Base-by-base conservation (phyloP, 1,284 basidiomycete genomes). In the Moesziomyces aphidis region DNA sequence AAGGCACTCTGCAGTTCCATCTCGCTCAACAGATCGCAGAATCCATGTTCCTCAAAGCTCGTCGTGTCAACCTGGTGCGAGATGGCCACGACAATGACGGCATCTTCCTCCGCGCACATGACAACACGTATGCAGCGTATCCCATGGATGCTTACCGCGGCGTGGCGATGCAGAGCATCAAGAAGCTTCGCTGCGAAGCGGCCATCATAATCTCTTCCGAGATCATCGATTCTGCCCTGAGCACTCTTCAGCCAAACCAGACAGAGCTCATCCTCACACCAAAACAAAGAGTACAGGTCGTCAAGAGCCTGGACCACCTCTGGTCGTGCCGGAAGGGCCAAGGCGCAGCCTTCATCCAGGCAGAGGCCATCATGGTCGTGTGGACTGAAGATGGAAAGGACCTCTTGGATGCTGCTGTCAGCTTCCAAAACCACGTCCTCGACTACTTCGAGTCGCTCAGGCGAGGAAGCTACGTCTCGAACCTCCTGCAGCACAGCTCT, bases 271-370 rank as follows among this genome's bases (percentile, higher is more conserved):
- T 67, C 19, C 61, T 78, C 43, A 67, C 70, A 19, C 52, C 76
- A 13, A 54, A 58, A 15, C 60, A 76, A 23, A 53, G 66, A n/a
- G 61, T 78, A 5, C 76, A 78, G 54, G 65, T 70, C 43, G 53
- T 76, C 66, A 61, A 91, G 65, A 88, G 87, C 24, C 89, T 93
- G 78, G 81, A 84, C 53, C 87, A 89, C 65, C 86, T 93, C 10
- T 89, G 89, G 13, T 87, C 87, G 24, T 92, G 91, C 2, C 90
- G 92, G 79, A 92, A 92, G 85, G 91, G 93, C 73, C 92, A 94
- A 79, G 91, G 91, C 68, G 92, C 89, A 22, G 91, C 92, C n/a
- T 93, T 94, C 85, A 88, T 93, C 63, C 89, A 92, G 44, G 90
- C 91, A 79, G 91, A 93, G 77, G 88, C 89, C 21, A 89, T 91